Base-by-base conservation (phyloP, 805 yeast genomes). In the Hanseniaspora lachancei region DNA sequence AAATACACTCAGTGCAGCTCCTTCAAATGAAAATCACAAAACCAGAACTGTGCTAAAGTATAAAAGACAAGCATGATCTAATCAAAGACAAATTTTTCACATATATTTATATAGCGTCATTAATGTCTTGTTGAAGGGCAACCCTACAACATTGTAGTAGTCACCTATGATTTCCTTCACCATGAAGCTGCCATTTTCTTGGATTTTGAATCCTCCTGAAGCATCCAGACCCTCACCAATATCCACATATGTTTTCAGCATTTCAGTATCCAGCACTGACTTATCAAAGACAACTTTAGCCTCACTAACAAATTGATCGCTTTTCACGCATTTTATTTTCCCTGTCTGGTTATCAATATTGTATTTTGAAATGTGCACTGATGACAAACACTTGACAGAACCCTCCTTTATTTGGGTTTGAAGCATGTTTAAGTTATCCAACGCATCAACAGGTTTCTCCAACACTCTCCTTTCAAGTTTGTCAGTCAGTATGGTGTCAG, bases 121-220 rank as follows among this genome's bases (percentile, higher is more conserved):
- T 12, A 56, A 16, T 3, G 91, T 80, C 38, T 69, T 72, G 47
- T 76, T 73, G 27, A 80, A 77, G 0, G 98, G 97, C 56, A 91
- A 70, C 0, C 98, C 98, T 3, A 91, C 91, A 15, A 87, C 85
- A 65, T 88, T 91, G 68, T 76, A 80, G 64, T 78, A 86, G 65
- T 91, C 97, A 0, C 98, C 98, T 1, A 74, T 73, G 13, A 89
- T 76, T 16, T 70, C 68, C 21, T 73, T 68, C 60, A 93, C 78
- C 59, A 91, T 69, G 39, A 82, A 63, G 1, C 84, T 80, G 1
- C 95, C 93, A 10, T 66, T 65, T 0, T 82, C 86, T 68, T 91
- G 97, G 58, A 84, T 81, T 62, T 81, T 81, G 70, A 86, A 89
- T 0, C 98, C 98, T 6, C 97, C 98, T 2, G 97, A 96, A 0